A percentile compares a stretch with the other conserved stretches of the same genome.
These are phyloP conservation scores for Penicillium sp. DNA, from an alignment of 2,329 filamentous ascomycete species.

Conservation along the genomic window DNA sequence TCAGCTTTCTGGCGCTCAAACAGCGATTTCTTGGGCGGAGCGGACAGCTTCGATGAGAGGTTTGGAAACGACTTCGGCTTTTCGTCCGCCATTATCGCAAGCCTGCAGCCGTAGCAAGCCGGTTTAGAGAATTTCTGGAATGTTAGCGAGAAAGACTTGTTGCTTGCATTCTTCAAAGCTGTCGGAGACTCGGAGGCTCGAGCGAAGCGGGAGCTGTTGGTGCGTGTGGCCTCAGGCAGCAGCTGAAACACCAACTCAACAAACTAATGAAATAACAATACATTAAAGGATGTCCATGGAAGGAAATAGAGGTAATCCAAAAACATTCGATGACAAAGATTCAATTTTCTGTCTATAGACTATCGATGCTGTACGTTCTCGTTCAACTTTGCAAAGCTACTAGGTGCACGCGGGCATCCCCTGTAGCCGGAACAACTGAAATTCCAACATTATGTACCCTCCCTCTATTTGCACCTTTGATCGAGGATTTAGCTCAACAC, in stretches of 20 bases:
- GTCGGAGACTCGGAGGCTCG: neutral
- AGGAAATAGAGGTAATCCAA: too few relatives aligned
- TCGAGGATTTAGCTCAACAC: too few relatives aligned
- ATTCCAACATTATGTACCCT: too few relatives aligned
- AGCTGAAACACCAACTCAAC: neutral
- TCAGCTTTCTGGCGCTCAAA: conserved; percentile 90
- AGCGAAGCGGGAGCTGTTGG: conserved; percentile 23
- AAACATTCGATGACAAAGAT: too few relatives aligned
- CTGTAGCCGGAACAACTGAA: too few relatives aligned
- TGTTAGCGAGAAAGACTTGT: neutral
- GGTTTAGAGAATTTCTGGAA: conserved; percentile 5
- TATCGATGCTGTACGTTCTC: too few relatives aligned
- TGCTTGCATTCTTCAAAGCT: conserved; percentile 13
- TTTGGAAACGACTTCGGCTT: conserved; percentile 65
- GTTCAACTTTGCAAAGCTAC: too few relatives aligned
- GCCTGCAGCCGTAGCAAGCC: conserved; percentile 31
- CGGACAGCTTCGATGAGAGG: conserved; percentile 76
- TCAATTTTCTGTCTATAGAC: too few relatives aligned
- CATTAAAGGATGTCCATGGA: too few relatives aligned
- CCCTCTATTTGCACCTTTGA: too few relatives aligned
- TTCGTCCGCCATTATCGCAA: conserved; percentile 43
- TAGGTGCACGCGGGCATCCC: too few relatives aligned
- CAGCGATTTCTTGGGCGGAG: conserved; percentile 79
- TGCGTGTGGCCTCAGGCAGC: conserved; percentile 22
- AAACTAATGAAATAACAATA: too few relatives aligned